A percentile compares a stretch with the other conserved stretches of the same genome.
Evolutionary conservation across 1,139 yeast species (phyloP).

Genomic region (Taphrina confusa): DNA sequence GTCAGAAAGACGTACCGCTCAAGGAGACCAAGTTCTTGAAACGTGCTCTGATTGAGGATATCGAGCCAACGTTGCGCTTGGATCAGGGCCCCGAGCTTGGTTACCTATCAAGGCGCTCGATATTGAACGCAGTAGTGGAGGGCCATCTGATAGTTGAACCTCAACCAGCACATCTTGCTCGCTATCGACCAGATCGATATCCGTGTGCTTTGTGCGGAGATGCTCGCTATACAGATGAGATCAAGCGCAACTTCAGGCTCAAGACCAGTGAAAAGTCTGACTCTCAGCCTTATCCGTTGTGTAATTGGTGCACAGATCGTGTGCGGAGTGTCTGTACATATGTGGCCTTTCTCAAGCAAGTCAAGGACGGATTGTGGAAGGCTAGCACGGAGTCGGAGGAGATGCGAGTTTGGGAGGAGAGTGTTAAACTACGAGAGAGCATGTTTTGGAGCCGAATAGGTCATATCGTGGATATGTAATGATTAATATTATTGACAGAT

Average conservation of each 20-base stretch:
- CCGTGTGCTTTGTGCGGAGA: conserved; percentile 42
- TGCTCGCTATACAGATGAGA: conserved; percentile 34
- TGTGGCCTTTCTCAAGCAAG: conserved; percentile 68
- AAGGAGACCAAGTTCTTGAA: conserved; percentile 64
- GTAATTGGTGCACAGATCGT: conserved; percentile 77
- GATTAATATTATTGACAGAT: too few relatives aligned
- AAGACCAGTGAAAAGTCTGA: conserved; percentile 44
- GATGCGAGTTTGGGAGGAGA: conserved; percentile 60
- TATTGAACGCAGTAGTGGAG: conserved; percentile 69
- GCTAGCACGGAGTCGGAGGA: conserved; percentile 48
- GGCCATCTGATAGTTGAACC: conserved; percentile 87
- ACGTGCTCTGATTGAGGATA: conserved; percentile 69
- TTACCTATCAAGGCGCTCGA: conserved; percentile 60
- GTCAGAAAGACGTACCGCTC: conserved; percentile 10
- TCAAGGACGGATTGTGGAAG: conserved; percentile 59
- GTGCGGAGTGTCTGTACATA: conserved; percentile 78
- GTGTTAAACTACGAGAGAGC: conserved; percentile 58
- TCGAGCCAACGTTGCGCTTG: conserved; percentile 67
- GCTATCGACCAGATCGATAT: conserved; percentile 38
- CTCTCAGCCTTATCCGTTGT: conserved; percentile 61
- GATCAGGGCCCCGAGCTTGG: conserved; percentile 64
- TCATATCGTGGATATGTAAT: conserved; percentile 40
- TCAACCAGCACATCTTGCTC: conserved; percentile 54
- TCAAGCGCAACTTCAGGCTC: conserved; percentile 34
- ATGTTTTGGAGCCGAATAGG: conserved; percentile 88